Conservation (phyloP, 257 asterid genomes). For the Cinchona pubescens region DNA sequence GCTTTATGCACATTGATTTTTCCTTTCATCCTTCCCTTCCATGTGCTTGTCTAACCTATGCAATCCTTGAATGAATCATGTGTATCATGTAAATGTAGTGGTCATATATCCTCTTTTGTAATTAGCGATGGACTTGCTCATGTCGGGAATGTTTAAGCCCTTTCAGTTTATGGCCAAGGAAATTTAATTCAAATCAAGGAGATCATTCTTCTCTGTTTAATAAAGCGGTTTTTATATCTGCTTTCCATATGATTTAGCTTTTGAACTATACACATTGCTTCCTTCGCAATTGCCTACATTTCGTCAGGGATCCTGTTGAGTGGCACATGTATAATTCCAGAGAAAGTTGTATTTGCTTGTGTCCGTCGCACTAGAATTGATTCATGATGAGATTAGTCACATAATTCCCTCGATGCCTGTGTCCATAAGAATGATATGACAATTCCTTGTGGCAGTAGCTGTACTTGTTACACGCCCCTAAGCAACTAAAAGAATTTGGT, state of each 20-base stretch:
- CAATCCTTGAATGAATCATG: neutral
- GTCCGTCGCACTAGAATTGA: too few species aligned
- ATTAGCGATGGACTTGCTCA: neutral
- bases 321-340: neutral
- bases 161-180: neutral
- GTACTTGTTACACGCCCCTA: too few species aligned
- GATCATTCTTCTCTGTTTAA: neutral
- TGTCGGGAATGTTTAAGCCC: neutral
- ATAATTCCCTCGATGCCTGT: too few species aligned
- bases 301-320: neutral
- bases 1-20: constrained; percentile 12
- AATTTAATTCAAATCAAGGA: neutral
- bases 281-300: neutral
- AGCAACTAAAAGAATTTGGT: too few species aligned
- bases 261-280: neutral
- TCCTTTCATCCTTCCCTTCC: neutral
- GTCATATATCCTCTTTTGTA: neutral
- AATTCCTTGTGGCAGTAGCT: too few species aligned
- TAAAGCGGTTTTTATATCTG: neutral
- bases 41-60: neutral
- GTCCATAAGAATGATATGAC: too few species aligned
- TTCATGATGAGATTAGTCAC: too few species aligned
- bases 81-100: neutral
- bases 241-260: neutral
- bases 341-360: too few species aligned